Base-by-base conservation (phyloP, 2,329 filamentous ascomycete species). In the Exophiala dermatitidis region DNA sequence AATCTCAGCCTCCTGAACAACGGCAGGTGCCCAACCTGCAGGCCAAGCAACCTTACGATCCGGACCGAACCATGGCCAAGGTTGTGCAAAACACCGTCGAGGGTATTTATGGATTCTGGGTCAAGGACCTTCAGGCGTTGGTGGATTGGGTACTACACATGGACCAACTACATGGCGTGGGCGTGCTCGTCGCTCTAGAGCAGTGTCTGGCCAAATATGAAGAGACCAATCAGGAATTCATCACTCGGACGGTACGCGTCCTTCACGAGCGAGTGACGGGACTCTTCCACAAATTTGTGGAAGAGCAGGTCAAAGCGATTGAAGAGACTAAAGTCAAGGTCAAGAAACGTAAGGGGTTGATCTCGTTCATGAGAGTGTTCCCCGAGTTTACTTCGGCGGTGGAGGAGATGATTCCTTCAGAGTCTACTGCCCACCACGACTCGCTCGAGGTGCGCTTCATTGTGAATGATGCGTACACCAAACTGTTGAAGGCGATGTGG, bases 271-370 rank as follows among this genome's bases (percentile, higher is more conserved):
- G 80, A 40, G 75, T 97, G 12, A 82, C 86, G 61, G 79, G 80
- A 2, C 80, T 88, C 2, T 96, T 95, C 73, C 83, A 79, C 57
- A 89, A 88, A 58, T 96, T 97, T 63, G 83, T 97, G 5, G 91
- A 97, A 61, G 89, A 95, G 60, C 93, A 98, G 68, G 86, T 97
- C 54, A 87, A 88, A 29, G 90, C 90, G 3, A 95, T 97, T 59
- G 93, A 97, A 71, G 93, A 97, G 57, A 97, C 90, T 37, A 97
- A 97, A 71, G 91, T 98, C 69, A 96, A 96, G 75, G 90, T 96
- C 71, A 96, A 95, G 76, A 97, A 97, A 76, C 86, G 93, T 62
- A 96, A 94, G 73, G 91, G 93, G 7, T 88, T 98, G 52, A 96
- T 97, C 64, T 84, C 85, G 10, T 97, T 97, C 69, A 91, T 97